A percentile compares a stretch with the other conserved stretches of the same genome.
These are phyloP conservation scores for Cyclotella choctawhatcheeana DNA, from an alignment of 108 stramenopile genomes.

Conservation along the genomic window DNA sequence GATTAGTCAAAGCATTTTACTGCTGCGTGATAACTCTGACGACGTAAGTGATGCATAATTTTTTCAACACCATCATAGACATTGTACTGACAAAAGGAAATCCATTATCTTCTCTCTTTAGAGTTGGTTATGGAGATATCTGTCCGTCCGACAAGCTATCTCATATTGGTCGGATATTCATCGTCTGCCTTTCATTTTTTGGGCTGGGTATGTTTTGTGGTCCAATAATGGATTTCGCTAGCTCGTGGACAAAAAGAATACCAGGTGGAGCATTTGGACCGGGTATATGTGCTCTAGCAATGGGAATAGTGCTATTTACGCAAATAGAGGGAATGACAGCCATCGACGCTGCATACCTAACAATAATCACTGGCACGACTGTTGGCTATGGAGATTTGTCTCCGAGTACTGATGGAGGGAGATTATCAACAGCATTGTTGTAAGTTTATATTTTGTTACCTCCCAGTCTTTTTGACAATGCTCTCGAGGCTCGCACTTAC, in stretches of 20 bases:
- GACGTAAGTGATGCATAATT: slow-evolving; percentile 49
- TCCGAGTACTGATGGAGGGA: slow-evolving; percentile 47
- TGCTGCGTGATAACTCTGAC: slow-evolving; percentile 64
- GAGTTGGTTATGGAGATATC: slow-evolving; percentile 67
- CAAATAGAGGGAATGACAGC: slow-evolving; percentile 44
- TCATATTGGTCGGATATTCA: slow-evolving; percentile 45
- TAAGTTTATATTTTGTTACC: slow-evolving; percentile 5
- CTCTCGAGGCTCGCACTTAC: not conserved
- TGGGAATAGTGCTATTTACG: slow-evolving; percentile 47
- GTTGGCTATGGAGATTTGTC: slow-evolving; percentile 57
- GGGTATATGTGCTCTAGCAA: slow-evolving; percentile 31
- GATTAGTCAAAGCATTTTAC: slow-evolving; percentile 56
- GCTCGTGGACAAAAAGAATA: slow-evolving; percentile 51
- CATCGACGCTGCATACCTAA: slow-evolving; percentile 54
- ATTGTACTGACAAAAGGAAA: not conserved
- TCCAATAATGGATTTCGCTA: slow-evolving; percentile 55
- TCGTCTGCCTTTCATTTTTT: slow-evolving; percentile 45
- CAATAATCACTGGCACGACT: slow-evolving; percentile 54
- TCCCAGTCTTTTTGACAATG: not conserved
- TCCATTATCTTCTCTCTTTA: slow-evolving; percentile 1
- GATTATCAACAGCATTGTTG: slow-evolving; percentile 51
- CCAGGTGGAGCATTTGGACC: slow-evolving; percentile 49
- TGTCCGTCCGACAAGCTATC: slow-evolving; percentile 48
- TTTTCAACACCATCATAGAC: not conserved
- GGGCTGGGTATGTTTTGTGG: slow-evolving; percentile 70